A percentile compares a stretch with the other conserved stretches of the same genome.
phyloP scores from a whole-genome alignment of 441 rosid species.

The Adansonia grandidieri region DNA sequence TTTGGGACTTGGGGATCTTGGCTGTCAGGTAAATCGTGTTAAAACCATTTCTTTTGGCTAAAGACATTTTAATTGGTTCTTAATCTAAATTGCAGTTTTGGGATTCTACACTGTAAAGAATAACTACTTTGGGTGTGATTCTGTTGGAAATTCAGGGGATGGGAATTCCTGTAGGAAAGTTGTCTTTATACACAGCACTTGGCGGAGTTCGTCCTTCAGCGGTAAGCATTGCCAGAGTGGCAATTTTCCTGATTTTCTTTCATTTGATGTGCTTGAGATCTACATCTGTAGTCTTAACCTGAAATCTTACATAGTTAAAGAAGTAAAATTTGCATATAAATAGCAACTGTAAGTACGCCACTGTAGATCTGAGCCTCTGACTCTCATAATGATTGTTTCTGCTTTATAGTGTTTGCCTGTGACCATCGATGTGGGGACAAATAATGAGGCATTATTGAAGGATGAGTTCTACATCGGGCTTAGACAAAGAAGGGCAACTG shows the following conservation, averaged over 20 bases:
- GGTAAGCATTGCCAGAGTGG: conserved; percentile 44
- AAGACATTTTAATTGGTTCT: neutral
- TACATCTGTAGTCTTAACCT: too few relatives aligned
- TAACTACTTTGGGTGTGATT: too few relatives aligned
- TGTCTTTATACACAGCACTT: conserved; percentile 85
- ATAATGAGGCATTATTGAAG: conserved; percentile 74
- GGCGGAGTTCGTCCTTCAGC: conserved; percentile 95
- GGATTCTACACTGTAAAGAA: neutral
- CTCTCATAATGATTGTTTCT: too few relatives aligned
- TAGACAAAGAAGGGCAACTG: conserved; percentile 77
- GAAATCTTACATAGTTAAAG: too few relatives aligned
- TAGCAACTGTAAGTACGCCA: too few relatives aligned
- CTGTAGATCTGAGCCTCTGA: too few relatives aligned
- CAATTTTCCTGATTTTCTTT: too few relatives aligned
- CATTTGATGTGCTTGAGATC: too few relatives aligned
- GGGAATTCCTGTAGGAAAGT: conserved; percentile 98
- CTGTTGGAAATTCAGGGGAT: conserved; percentile 61
- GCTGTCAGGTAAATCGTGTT: conserved; percentile 68
- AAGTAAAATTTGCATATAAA: too few relatives aligned
- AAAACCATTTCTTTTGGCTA: neutral
- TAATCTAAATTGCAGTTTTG: neutral
- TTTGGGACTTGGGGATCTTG: conserved; percentile 91
- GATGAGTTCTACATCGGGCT: conserved; percentile 92
- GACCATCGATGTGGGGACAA: conserved; percentile 94
- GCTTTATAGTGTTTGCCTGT: conserved; percentile 74